These are phyloP conservation scores for Ascosphaera apis DNA, from an alignment of 2,329 filamentous ascomycete genomes.

Conservation along the genomic window DNA sequence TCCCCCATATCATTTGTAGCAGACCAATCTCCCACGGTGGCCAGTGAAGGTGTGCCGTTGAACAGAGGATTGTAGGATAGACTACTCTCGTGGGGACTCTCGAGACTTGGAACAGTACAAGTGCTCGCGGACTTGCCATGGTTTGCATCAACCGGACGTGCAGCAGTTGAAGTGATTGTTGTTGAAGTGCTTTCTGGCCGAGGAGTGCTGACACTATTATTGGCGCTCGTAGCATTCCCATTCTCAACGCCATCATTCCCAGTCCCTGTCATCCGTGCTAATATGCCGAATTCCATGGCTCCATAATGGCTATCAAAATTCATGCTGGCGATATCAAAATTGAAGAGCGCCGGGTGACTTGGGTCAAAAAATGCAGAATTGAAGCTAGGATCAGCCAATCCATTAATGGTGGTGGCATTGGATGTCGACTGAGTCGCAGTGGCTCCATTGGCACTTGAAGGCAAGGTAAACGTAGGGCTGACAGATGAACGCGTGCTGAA, in stretches of 20 bases:
- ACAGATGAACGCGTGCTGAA: constrained; percentile 48
- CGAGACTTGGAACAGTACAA: constrained; percentile 38
- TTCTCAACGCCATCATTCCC: constrained; percentile 30
- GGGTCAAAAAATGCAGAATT: constrained; percentile 48
- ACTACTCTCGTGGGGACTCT: constrained; percentile 25
- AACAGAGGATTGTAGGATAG: constrained; percentile 26
- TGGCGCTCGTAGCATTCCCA: background rate
- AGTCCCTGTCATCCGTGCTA: constrained; percentile 85
- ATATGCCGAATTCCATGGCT: constrained; percentile 83
- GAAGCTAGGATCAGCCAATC: background rate
- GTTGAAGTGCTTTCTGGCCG: background rate
- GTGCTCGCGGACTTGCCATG: background rate
- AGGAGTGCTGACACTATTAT: background rate
- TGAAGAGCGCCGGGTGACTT: constrained; percentile 78
- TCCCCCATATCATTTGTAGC: constrained; percentile 13
- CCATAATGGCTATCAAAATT: constrained; percentile 95
- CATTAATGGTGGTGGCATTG: constrained; percentile 19
- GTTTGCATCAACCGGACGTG: background rate
- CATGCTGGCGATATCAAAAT: constrained; percentile 81
- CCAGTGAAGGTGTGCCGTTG: constrained; percentile 18
- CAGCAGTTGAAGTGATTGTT: background rate
- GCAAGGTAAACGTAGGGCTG: constrained; percentile 44
- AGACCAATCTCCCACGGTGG: constrained; percentile 23
- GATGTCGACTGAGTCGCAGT: constrained; percentile 19
- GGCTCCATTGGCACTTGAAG: constrained; percentile 15